Evolutionary conservation across 2,329 filamentous ascomycete species (phyloP).

Genomic region (Orbilia brochopaga): DNA sequence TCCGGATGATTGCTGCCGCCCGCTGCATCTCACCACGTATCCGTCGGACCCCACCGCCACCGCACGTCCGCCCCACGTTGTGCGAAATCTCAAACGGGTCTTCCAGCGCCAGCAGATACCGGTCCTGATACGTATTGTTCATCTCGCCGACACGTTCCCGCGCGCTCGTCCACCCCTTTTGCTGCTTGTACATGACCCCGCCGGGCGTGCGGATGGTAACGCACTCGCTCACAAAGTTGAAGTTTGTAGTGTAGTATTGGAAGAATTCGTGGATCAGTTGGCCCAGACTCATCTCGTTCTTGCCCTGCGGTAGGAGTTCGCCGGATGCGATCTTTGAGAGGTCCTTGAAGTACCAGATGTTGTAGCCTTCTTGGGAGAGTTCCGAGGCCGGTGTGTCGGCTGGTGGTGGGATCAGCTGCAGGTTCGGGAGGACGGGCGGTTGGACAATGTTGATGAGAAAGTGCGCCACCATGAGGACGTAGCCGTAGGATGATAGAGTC

Average conservation of each 20-base stretch:
- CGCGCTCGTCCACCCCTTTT: slow-evolving; percentile 86
- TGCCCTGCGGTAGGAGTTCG: slow-evolving; percentile 50
- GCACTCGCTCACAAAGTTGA: slow-evolving; percentile 81
- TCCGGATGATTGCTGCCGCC: slow-evolving; percentile 53
- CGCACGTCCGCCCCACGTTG: slow-evolving; percentile 77
- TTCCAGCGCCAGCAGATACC: slow-evolving; percentile 87
- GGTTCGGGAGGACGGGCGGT: slow-evolving; percentile 83
- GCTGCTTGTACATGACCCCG: slow-evolving; percentile 73
- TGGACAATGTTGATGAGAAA: slow-evolving; percentile 82
- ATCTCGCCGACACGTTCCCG: slow-evolving; percentile 63
- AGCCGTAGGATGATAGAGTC: slow-evolving; percentile 81
- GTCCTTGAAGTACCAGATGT: slow-evolving; percentile 76
- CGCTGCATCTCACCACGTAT: slow-evolving; percentile 54
- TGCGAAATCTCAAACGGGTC: slow-evolving; percentile 89
- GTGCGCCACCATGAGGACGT: slow-evolving; percentile 89
- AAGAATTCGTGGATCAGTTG: slow-evolving; percentile 82
- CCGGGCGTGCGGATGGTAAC: slow-evolving; percentile 75
- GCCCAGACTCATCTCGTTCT: slow-evolving; percentile 73
- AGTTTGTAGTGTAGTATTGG: slow-evolving; percentile 78
- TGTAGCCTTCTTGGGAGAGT: slow-evolving; percentile 65
- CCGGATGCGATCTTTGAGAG: slow-evolving; percentile 67
- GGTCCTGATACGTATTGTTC: slow-evolving; percentile 53
- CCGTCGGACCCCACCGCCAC: slow-evolving; percentile 51
- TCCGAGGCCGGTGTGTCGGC: slow-evolving; percentile 53
- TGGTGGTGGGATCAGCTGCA: slow-evolving; percentile 67